Evolutionary conservation across 805 yeast genomes (phyloP).

Genomic region (Candida sanyiensis): DNA sequence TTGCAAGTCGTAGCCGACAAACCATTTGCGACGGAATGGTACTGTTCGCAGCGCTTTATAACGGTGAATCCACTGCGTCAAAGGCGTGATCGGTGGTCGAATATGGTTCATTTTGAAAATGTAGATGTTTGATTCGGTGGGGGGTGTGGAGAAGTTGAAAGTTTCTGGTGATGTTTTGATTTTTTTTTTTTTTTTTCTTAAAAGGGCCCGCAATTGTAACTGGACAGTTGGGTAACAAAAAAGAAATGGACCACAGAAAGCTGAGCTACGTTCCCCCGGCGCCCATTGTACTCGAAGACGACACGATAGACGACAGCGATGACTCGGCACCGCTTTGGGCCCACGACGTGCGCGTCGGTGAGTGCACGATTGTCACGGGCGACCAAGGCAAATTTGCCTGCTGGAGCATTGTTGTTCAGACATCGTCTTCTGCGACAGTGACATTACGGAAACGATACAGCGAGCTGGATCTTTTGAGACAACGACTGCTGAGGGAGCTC

Average conservation of each 20-base stretch:
- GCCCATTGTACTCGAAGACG: constrained; percentile 36
- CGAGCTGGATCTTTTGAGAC: constrained; percentile 50
- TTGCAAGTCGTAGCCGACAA: constrained; percentile 64
- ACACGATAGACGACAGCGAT: constrained; percentile 22
- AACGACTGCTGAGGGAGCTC: constrained; percentile 30
- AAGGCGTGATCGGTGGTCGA: constrained; percentile 40
- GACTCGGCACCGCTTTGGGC: constrained; percentile 31
- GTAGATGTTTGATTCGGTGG: too few relatives aligned
- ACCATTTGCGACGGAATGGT: constrained; percentile 66
- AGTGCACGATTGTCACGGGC: constrained; percentile 35
- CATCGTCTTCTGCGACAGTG: constrained; percentile 31
- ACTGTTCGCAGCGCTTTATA: constrained; percentile 58
- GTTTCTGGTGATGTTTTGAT: not conserved
- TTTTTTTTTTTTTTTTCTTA: not conserved
- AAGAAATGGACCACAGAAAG: constrained; percentile 6
- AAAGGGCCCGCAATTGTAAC: not conserved
- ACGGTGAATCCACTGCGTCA: constrained; percentile 44
- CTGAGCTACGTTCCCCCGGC: constrained; percentile 31
- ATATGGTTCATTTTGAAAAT: constrained; percentile 49
- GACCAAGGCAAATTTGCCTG: constrained; percentile 35
- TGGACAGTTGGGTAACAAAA: not conserved
- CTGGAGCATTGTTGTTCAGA: constrained; percentile 35
- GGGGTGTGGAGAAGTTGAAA: too few relatives aligned
- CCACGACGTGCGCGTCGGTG: constrained; percentile 31
- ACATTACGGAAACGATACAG: constrained; percentile 54